These are phyloP conservation scores for Lecanicillium sp. DNA, from an alignment of 2,329 filamentous ascomycete genomes.

Conservation along the genomic window DNA sequence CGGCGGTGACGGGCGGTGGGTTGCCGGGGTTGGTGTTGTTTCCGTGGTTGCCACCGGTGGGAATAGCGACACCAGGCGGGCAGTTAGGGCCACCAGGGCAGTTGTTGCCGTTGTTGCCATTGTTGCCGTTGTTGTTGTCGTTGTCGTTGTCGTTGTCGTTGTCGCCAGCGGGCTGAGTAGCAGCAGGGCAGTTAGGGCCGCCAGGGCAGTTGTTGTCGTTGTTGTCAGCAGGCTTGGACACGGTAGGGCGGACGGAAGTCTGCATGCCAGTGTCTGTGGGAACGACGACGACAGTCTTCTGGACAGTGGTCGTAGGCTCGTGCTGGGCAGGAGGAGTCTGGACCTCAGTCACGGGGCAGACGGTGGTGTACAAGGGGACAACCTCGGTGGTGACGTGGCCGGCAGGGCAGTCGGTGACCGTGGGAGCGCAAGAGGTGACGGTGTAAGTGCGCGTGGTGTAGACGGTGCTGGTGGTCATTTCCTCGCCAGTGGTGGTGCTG, in stretches of 20 bases:
- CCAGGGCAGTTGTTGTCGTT: slow-evolving; percentile 5
- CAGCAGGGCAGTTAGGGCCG: slow-evolving; percentile 4
- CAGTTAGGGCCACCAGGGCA: slow-evolving; percentile 4
- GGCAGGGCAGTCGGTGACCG: slow-evolving; percentile 11
- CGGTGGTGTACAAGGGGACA: slow-evolving; percentile 5
- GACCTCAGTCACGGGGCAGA: slow-evolving; percentile 6
- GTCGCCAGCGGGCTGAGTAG: not conserved
- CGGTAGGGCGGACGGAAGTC: no score
- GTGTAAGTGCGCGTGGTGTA: slow-evolving; percentile 11
- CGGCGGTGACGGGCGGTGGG: slow-evolving; percentile 2
- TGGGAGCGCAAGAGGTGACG: slow-evolving; percentile 11
- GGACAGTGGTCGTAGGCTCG: not conserved
- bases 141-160: not conserved
- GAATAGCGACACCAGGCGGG: slow-evolving; percentile 1
- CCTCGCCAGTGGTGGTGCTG: slow-evolving; percentile 1
- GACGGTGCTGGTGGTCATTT: slow-evolving; percentile 12
- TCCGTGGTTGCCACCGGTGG: slow-evolving; percentile 1
- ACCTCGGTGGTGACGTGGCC: slow-evolving; percentile 10
- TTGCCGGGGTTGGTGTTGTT: not conserved
- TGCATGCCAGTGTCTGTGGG: slow-evolving; percentile 2
- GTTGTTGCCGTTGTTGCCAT: not conserved
- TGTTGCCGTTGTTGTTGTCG: not conserved
- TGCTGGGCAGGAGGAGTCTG: not conserved
- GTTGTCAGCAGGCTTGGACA: not conserved
- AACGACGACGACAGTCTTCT: slow-evolving; percentile 2